Conservation (phyloP, 768 basidiomycete species). For the Rhizopogon vesiculosus region DNA sequence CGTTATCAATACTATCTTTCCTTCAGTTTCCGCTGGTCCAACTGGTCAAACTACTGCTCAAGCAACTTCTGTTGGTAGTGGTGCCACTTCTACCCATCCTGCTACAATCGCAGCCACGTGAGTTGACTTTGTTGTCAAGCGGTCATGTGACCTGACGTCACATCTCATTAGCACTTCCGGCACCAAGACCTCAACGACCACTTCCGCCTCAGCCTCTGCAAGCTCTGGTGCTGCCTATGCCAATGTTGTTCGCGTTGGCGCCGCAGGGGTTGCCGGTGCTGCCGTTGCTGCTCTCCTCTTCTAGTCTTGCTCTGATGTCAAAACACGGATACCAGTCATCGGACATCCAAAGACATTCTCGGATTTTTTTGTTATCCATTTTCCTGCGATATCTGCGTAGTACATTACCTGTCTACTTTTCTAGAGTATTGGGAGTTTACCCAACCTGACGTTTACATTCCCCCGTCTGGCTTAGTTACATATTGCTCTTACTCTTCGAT, state of each 20-base stretch:
- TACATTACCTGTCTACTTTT: conserved; percentile 7
- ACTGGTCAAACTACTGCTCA: conserved; percentile 6
- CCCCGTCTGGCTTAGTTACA: background rate
- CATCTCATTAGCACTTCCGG: conserved; percentile 4
- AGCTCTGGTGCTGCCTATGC: conserved; percentile 33
- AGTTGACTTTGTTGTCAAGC: conserved; percentile 5
- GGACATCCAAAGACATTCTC: conserved; percentile 11
- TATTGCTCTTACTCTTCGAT: conserved; percentile 2
- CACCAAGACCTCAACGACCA: background rate
- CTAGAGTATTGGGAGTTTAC: conserved; percentile 1
- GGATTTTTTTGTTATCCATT: conserved; percentile 2
- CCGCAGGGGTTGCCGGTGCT: conserved; percentile 33
- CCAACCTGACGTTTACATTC: conserved; percentile 1
- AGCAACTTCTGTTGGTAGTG: no score
- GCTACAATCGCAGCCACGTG: conserved; percentile 10
- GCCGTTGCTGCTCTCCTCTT: conserved; percentile 35
- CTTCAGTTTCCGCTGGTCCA: conserved; percentile 18
- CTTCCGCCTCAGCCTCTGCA: conserved; percentile 25
- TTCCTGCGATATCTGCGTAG: conserved; percentile 13
- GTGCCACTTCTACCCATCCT: background rate
- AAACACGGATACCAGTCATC: conserved; percentile 16
- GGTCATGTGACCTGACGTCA: conserved; percentile 10
- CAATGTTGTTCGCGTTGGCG: conserved; percentile 38
- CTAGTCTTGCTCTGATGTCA: conserved; percentile 16
- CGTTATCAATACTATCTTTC: conserved; percentile 11